Evolutionary conservation across 1,284 basidiomycete species (phyloP).

Genomic region (Irpex sp.): DNA sequence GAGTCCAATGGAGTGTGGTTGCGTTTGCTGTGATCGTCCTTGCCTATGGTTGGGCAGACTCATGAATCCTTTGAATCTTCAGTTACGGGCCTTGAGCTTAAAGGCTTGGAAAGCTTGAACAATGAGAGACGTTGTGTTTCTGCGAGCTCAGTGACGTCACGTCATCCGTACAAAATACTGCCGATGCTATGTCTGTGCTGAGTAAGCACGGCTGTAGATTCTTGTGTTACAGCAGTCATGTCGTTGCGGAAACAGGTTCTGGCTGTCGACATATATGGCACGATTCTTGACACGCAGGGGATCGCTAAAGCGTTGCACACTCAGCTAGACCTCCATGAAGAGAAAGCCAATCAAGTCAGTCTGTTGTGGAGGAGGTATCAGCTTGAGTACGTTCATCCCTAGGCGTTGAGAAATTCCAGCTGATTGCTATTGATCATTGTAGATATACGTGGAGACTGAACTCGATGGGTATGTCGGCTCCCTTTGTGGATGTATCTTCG

Average conservation of each 20-base stretch:
- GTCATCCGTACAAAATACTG: too few relatives aligned
- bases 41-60: too few relatives aligned
- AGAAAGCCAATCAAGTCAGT: slow-evolving; percentile 19
- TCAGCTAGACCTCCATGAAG: slow-evolving; percentile 12
- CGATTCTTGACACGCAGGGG: slow-evolving; percentile 27
- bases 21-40: neutral
- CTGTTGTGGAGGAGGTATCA: slow-evolving; percentile 27
- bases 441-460: slow-evolving; percentile 33
- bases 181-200: too few relatives aligned
- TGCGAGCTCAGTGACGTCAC: too few relatives aligned
- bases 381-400: slow-evolving; percentile 25
- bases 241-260: slow-evolving; percentile 8
- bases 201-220: too few relatives aligned
- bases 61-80: too few relatives aligned
- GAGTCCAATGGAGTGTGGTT: too few relatives aligned
- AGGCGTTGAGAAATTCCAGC: neutral
- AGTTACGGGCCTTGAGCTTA: too few relatives aligned
- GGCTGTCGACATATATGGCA: slow-evolving; percentile 33
- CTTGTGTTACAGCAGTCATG: neutral
- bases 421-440: neutral
- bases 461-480: slow-evolving; percentile 26
- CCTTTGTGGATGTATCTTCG: neutral
- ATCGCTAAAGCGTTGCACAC: slow-evolving; percentile 18
- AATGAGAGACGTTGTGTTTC: too few relatives aligned
- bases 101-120: too few relatives aligned